Evolutionary conservation across 2,329 filamentous ascomycete species (phyloP).

Genomic region (Juglanconis juglandina): DNA sequence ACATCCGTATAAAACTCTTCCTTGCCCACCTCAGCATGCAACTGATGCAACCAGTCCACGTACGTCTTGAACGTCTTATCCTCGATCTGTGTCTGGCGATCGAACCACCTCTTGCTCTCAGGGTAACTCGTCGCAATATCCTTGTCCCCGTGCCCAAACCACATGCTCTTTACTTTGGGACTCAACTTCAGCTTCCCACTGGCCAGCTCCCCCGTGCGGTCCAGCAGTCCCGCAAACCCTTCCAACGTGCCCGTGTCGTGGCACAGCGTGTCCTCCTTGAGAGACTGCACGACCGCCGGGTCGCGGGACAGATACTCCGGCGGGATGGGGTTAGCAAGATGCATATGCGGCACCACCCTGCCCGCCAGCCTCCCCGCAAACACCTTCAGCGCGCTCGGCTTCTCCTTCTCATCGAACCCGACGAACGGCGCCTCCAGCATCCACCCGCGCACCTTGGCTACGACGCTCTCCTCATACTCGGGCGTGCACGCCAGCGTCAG

Average conservation of each 20-base stretch:
- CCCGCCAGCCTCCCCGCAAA: conserved; percentile 64
- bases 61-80: conserved; percentile 73
- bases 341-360: conserved; percentile 62
- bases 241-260: conserved; percentile 87
- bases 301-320: conserved; percentile 65
- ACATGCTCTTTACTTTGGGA: conserved; percentile 59
- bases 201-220: conserved; percentile 63
- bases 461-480: conserved; percentile 47
- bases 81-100: conserved; percentile 49
- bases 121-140: conserved; percentile 68
- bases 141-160: conserved; percentile 71
- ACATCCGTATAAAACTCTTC: conserved; percentile 58
- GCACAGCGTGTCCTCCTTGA: conserved; percentile 65
- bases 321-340: conserved; percentile 65
- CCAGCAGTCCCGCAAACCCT: conserved; percentile 72
- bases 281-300: conserved; percentile 55
- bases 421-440: conserved; percentile 77
- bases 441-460: conserved; percentile 65
- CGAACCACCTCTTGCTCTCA: conserved; percentile 62
- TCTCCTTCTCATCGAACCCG: conserved; percentile 61
- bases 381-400: conserved; percentile 63
- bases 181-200: conserved; percentile 51
- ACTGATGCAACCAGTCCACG: conserved; percentile 74
- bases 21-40: conserved; percentile 58
- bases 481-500: conserved; percentile 57